A percentile compares a stretch with the other conserved stretches of the same genome.
Evolutionary conservation across 1,284 basidiomycete species (phyloP).

Genomic region (Pholiota adiposa): DNA sequence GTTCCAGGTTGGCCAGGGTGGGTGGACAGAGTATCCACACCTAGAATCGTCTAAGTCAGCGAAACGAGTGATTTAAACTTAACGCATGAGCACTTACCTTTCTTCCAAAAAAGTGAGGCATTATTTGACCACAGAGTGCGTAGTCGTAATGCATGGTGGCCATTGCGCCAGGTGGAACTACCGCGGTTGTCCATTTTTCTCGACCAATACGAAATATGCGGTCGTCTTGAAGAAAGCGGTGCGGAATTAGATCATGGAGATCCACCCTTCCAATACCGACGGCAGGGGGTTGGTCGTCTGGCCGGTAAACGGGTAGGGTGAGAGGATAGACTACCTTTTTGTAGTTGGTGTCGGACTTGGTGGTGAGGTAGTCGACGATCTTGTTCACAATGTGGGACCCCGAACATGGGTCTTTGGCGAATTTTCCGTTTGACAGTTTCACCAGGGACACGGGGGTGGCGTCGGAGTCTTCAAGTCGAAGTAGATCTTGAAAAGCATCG

Average conservation of each 20-base stretch:
- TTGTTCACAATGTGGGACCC: background rate
- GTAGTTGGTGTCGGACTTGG: background rate
- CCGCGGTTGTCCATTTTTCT: background rate
- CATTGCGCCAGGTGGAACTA: background rate
- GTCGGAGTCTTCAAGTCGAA: background rate
- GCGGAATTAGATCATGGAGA: background rate
- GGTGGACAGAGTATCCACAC: background rate
- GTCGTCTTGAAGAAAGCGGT: background rate
- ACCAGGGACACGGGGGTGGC: background rate
- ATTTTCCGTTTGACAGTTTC: background rate
- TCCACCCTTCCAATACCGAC: background rate
- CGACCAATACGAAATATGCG: background rate
- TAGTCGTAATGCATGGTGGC: background rate
- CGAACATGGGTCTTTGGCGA: background rate
- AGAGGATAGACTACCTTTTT: background rate
- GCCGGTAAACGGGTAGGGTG: background rate
- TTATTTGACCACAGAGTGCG: background rate
- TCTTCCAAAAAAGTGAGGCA: background rate
- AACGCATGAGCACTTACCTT: background rate
- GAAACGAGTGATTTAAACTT: background rate
- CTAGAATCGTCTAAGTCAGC: background rate
- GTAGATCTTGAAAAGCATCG: background rate
- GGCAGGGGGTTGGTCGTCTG: background rate
- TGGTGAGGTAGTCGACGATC: background rate
- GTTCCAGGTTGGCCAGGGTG: background rate